A percentile compares a stretch with the other conserved stretches of the same genome.
Conservation (phyloP, 1,284 basidiomycete genomes). For the Ceratobasidium sp. region DNA sequence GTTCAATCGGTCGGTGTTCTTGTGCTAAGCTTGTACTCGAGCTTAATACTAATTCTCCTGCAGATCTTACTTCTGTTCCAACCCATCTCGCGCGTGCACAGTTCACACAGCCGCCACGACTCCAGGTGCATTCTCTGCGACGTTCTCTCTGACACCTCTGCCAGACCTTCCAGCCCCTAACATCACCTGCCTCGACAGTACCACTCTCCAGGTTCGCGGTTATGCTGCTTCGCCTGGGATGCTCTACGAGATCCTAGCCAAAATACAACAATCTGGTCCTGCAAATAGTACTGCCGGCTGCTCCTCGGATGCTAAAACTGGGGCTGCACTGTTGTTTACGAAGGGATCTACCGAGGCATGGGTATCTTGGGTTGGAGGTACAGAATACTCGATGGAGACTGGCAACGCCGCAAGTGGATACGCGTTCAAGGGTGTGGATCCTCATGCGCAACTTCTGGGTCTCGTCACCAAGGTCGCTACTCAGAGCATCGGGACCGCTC, state of each 20-base stretch:
- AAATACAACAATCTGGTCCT: slow-evolving; percentile 55
- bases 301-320: slow-evolving; percentile 12
- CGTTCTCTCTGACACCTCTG: slow-evolving; percentile 24
- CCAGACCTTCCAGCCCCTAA: slow-evolving; percentile 48
- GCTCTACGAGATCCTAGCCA: slow-evolving; percentile 73
- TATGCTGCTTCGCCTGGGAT: slow-evolving; percentile 67
- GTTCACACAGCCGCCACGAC: slow-evolving; percentile 38
- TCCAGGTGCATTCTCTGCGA: slow-evolving; percentile 28
- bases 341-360: slow-evolving; percentile 62
- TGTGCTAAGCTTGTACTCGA: slow-evolving; percentile 55
- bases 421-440: slow-evolving; percentile 71
- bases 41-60: slow-evolving; percentile 55
- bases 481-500: slow-evolving; percentile 46
- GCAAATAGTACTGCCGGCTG: slow-evolving; percentile 63
- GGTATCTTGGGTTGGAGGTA: slow-evolving; percentile 76
- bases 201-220: slow-evolving; percentile 68
- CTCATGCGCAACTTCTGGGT: slow-evolving; percentile 62
- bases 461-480: slow-evolving; percentile 55
- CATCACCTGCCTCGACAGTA: slow-evolving; percentile 67
- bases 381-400: slow-evolving; percentile 71
- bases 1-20: slow-evolving; percentile 48
- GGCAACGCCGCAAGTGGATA: slow-evolving; percentile 67
- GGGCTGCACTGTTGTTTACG: slow-evolving; percentile 56
- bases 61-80: slow-evolving; percentile 76
- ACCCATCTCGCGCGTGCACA: slow-evolving; percentile 61